phyloP scores from a whole-genome alignment of 352 stramenopile genomes.

The Globisporangium paddicum region DNA sequence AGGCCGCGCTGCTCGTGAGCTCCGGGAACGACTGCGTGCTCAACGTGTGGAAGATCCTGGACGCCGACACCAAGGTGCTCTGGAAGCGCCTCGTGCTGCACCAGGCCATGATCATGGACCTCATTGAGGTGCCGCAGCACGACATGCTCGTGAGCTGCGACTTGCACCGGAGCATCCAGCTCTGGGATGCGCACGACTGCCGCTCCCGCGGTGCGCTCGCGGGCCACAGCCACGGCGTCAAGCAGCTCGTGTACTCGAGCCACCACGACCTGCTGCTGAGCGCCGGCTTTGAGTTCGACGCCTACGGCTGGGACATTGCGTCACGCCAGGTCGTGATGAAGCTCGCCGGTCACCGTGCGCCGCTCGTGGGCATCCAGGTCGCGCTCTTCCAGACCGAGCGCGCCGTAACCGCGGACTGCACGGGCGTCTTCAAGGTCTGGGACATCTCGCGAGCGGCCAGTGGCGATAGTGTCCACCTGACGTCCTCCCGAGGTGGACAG shows the following conservation, averaged over 20 bases:
- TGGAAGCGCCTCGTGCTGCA: conserved; percentile 52
- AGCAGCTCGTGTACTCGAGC: conserved; percentile 71
- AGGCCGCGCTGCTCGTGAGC: conserved; percentile 42
- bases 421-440: conserved; percentile 84
- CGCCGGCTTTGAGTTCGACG: conserved; percentile 83
- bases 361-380: conserved; percentile 74
- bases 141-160: conserved; percentile 75
- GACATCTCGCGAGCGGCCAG: conserved; percentile 54
- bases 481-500: neutral
- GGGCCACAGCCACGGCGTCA: conserved; percentile 63
- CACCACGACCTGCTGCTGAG: conserved; percentile 74
- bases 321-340: conserved; percentile 69
- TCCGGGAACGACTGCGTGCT: conserved; percentile 67
- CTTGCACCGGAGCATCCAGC: conserved; percentile 57
- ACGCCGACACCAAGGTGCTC: conserved; percentile 50
- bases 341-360: conserved; percentile 59
- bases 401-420: conserved; percentile 72
- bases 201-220: conserved; percentile 44
- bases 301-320: conserved; percentile 76
- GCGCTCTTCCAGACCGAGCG: conserved; percentile 68
- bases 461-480: neutral
- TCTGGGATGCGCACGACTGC: conserved; percentile 84
- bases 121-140: conserved; percentile 66
- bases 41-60: conserved; percentile 65
- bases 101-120: conserved; percentile 55